These are phyloP conservation scores for Alliaria petiolata DNA, from an alignment of 345 rosid species.

Conservation along the genomic window DNA sequence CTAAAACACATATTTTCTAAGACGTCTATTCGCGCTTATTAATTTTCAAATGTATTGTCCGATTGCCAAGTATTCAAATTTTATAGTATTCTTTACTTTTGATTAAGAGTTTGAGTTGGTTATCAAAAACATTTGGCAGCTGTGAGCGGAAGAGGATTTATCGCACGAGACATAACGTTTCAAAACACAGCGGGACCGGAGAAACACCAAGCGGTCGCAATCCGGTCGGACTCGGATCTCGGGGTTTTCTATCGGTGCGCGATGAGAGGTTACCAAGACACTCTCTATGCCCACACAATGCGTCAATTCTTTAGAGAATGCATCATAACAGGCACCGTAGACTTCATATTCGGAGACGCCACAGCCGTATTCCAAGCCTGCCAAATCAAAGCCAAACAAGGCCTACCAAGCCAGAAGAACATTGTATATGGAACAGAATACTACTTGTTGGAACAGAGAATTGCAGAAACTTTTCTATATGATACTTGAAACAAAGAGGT, in stretches of 20 bases:
- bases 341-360: slow-evolving; percentile 85
- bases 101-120: neutral
- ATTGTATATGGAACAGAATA: too few relatives aligned
- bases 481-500: too few relatives aligned
- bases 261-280: slow-evolving; percentile 74
- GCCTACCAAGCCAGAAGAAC: slow-evolving; percentile 65
- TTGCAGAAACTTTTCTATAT: too few relatives aligned
- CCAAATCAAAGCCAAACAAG: slow-evolving; percentile 55
- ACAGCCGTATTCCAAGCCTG: slow-evolving; percentile 74
- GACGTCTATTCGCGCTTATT: too few relatives aligned
- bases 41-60: neutral
- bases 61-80: too few relatives aligned
- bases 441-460: too few relatives aligned
- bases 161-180: slow-evolving; percentile 70
- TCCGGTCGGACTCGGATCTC: slow-evolving; percentile 74
- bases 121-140: slow-evolving; percentile 45
- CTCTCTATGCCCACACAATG: slow-evolving; percentile 81
- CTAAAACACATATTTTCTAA: neutral
- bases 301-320: slow-evolving; percentile 91
- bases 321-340: slow-evolving; percentile 72
- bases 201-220: slow-evolving; percentile 87
- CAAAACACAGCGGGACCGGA: slow-evolving; percentile 83
- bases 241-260: slow-evolving; percentile 60
- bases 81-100: neutral
- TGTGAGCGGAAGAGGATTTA: slow-evolving; percentile 80